Percentiles rank a stretch among this genome's conserved stretches.
These are phyloP conservation scores for Podila clonocystis DNA, from an alignment of 192 early-diverging fungal species.

Conservation along the genomic window DNA sequence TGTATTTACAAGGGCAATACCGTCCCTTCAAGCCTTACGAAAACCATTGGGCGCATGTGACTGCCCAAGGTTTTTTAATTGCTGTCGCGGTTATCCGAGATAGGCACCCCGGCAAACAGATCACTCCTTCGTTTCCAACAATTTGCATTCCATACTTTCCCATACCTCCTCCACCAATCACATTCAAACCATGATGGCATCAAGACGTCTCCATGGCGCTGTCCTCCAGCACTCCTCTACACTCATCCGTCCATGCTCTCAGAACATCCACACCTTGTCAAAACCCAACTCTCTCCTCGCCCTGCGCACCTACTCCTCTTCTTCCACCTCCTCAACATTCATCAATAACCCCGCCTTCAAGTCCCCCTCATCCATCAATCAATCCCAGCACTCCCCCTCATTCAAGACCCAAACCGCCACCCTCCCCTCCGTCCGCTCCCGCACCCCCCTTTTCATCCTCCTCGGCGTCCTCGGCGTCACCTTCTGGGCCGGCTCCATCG, in stretches of 20 bases:
- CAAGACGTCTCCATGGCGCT: background rate
- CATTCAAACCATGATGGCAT: background rate
- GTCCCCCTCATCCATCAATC: constrained; percentile 34
- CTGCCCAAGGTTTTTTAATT: too few species aligned
- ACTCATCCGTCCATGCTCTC: background rate
- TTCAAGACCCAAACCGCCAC: constrained; percentile 31
- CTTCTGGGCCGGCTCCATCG: constrained; percentile 63
- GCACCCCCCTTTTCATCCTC: constrained; percentile 32
- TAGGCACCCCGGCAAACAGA: too few species aligned
- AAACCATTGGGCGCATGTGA: too few species aligned
- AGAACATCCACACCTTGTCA: background rate
- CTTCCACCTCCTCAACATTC: constrained; percentile 1
- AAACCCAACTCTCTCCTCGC: background rate
- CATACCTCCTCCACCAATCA: background rate
- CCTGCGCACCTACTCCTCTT: background rate
- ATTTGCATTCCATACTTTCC: too few species aligned
- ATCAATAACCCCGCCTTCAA: constrained; percentile 35
- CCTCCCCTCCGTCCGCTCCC: constrained; percentile 37
- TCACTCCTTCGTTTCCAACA: too few species aligned
- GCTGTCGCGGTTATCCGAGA: too few species aligned
- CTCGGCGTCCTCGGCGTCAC: constrained; percentile 53
- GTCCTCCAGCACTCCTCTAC: background rate
- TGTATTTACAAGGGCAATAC: too few species aligned
- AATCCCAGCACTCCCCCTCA: constrained; percentile 31
- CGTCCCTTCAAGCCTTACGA: too few species aligned